A percentile compares a stretch with the other conserved stretches of the same genome.
phyloP scores from a whole-genome alignment of 768 basidiomycete genomes.

The Hortiboletus campestris region DNA sequence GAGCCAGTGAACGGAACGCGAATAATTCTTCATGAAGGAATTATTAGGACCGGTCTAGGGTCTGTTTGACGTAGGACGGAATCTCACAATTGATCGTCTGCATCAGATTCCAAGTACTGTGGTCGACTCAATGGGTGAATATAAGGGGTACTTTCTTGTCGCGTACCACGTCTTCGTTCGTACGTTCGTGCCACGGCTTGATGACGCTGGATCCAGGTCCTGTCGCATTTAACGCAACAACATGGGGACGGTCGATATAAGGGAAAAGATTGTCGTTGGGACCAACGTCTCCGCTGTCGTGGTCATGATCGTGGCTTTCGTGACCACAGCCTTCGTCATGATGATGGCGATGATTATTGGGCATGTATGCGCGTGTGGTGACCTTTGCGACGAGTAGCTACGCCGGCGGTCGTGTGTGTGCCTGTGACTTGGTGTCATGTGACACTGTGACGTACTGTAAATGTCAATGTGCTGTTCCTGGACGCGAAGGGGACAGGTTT shows the following conservation, averaged over 20 bases:
- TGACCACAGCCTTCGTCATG: slow-evolving; percentile 52
- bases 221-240: slow-evolving; percentile 72
- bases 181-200: slow-evolving; percentile 83
- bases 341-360: slow-evolving; percentile 39
- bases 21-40: slow-evolving; percentile 55
- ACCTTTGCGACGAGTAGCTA: too few species aligned
- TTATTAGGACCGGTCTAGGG: slow-evolving; percentile 3
- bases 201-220: slow-evolving; percentile 57
- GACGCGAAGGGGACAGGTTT: too few species aligned
- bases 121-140: slow-evolving; percentile 2
- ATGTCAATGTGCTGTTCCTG: too few species aligned
- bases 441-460: too few species aligned
- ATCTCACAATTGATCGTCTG: slow-evolving; percentile 82
- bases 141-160: neutral
- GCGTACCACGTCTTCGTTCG: slow-evolving; percentile 67
- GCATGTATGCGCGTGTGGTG: slow-evolving; percentile 7
- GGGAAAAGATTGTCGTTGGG: slow-evolving; percentile 70
- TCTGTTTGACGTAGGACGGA: neutral
- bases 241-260: slow-evolving; percentile 77
- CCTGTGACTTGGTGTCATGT: too few species aligned
- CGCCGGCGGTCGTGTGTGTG: too few species aligned
- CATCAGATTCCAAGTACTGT: slow-evolving; percentile 84
- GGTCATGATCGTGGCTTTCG: slow-evolving; percentile 59
- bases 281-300: slow-evolving; percentile 45
- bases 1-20: slow-evolving; percentile 86